Conservation (phyloP, 371 early-diverging fungal species). For the Choanephora cucurbitarum region DNA sequence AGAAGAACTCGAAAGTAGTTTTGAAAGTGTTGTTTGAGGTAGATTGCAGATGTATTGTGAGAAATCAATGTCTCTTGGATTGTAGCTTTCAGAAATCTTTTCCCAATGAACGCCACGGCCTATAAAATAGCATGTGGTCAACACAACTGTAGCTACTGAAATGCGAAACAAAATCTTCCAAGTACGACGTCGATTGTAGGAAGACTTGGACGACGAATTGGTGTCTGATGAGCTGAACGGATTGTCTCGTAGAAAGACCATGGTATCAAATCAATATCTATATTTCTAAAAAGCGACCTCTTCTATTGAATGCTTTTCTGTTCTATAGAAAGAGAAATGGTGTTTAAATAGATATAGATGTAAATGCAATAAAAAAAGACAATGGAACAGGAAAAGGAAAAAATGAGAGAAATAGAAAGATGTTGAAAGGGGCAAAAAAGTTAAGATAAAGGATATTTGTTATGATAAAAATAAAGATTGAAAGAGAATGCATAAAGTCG, state of each 20-base stretch:
- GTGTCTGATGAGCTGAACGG: constrained; percentile 1
- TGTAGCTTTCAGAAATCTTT: constrained; percentile 4
- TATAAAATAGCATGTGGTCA: constrained; percentile 10
- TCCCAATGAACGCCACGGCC: constrained; percentile 18
- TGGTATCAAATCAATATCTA: neutral
- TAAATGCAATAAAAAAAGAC: neutral
- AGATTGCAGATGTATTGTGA: constrained; percentile 18
- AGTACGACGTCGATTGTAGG: constrained; percentile 11
- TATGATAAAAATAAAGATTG: no score
- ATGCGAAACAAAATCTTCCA: constrained; percentile 7
- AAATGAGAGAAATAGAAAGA: constrained; percentile 2
- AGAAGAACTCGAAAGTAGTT: no score
- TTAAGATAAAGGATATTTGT: no score
- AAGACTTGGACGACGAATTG: neutral
- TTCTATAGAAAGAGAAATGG: no score
- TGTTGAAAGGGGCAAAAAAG: neutral
- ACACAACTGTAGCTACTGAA: constrained; percentile 1
- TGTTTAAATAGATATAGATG: neutral
- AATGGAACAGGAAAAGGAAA: neutral
- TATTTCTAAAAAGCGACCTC: no score
- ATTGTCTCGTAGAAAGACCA: constrained; percentile 15
- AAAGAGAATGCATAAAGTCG: neutral
- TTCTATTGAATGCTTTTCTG: no score
- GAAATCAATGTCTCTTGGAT: constrained; percentile 18
- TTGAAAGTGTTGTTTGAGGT: neutral